phyloP scores from a whole-genome alignment of 495 filamentous ascomycete species.

The Letharia lupina region DNA sequence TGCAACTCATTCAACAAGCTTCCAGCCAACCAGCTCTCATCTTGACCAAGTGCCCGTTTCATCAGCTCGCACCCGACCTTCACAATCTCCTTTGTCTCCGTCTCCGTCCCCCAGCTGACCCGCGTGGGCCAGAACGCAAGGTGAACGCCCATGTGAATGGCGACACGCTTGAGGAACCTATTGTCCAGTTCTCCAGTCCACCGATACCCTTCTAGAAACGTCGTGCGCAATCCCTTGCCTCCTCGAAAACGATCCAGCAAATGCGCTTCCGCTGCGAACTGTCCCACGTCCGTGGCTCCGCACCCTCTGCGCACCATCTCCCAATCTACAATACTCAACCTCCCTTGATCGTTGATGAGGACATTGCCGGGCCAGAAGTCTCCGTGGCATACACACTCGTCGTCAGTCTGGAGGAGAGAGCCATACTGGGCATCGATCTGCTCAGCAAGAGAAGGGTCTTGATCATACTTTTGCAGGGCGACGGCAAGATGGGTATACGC shows the following conservation, averaged over 20 bases:
- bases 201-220: constrained; percentile 29
- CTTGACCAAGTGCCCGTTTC: constrained; percentile 17
- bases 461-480: constrained; percentile 23
- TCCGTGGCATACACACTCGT: constrained; percentile 32
- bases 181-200: not conserved
- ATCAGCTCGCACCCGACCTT: constrained; percentile 25
- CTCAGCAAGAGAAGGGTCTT: constrained; percentile 25
- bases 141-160: constrained; percentile 31
- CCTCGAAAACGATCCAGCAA: constrained; percentile 33
- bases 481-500: constrained; percentile 25
- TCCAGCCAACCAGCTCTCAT: constrained; percentile 14
- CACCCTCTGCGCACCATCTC: constrained; percentile 31
- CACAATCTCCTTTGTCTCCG: constrained; percentile 27
- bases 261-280: constrained; percentile 34
- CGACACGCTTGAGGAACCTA: constrained; percentile 25
- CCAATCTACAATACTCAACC: constrained; percentile 33
- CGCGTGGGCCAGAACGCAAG: constrained; percentile 31
- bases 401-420: constrained; percentile 24
- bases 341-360: not conserved
- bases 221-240: constrained; percentile 24
- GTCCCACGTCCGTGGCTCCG: constrained; percentile 32
- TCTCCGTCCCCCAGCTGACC: constrained; percentile 26
- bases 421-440: constrained; percentile 27
- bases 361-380: constrained; percentile 34
- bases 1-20: constrained; percentile 3